Evolutionary conservation across 2,329 filamentous ascomycete genomes (phyloP), one percentile per base, ranked within the genome.

Genomic region (Colletotrichum sublineola): DNA sequence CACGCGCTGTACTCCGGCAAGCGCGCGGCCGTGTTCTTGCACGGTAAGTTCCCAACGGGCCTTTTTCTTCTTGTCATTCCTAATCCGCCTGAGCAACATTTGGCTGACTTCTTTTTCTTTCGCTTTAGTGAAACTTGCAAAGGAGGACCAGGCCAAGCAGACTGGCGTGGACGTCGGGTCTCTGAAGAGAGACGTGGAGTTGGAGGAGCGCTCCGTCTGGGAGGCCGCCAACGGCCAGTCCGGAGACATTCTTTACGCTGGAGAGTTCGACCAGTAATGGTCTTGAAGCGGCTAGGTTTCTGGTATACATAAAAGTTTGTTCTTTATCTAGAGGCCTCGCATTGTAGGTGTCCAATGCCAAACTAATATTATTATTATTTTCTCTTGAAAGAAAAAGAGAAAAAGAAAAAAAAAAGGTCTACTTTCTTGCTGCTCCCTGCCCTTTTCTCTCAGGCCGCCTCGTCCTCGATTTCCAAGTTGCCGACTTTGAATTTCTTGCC

Each of bases 1-100:
- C 89, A 91, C 73, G 89, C 90, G 0, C 84, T 91, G 76, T 91
- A 83, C 76, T 87, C 82, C 15, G 89, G 89, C 3, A 91, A 91
- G 83, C 79, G 84, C 40, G 82, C 88, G 0, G 89, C 87, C 6
- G 88, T 91, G 1, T 89, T 80, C 61, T 71, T 89, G 5, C 89
- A 91, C 74, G 84, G 88, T 89, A 77, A 82, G 87, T 81, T 18
- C 7, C 6, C 31, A 46, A 46, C 29, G 6, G 3, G 11, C 20
- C 15, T 2, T 46, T n/a, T 18, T 18, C 14, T 6, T 15, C 18
- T 29, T 11, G 31, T 33, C 5, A 24, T 42, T 15, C 20, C 14
- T 2, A 18, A 20, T n/a, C 2, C 3, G 2, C 9, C 12, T 14
- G 4, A 4, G 5, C 8, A 38, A 3, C 36, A 29, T 15, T 15